Conservation (phyloP, 2,329 filamentous ascomycete species). For the Pseudocercospora fijiensis region DNA sequence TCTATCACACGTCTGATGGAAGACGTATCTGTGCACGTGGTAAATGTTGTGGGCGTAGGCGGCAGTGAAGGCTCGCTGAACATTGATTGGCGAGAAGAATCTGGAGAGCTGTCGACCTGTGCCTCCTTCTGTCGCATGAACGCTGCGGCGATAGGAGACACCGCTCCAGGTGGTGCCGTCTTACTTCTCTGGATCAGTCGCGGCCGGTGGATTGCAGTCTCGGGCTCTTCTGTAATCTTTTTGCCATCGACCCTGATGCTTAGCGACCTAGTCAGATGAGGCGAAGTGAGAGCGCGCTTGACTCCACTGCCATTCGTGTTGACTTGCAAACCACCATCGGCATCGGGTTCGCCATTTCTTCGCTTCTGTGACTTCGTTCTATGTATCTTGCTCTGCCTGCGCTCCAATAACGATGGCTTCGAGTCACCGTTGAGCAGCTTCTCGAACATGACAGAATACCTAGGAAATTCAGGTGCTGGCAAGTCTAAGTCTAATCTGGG, state of each 20-base stretch:
- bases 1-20: slow-evolving; percentile 20
- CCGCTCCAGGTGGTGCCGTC: slow-evolving; percentile 29
- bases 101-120: slow-evolving; percentile 21
- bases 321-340: slow-evolving; percentile 1
- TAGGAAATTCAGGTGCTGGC: slow-evolving; percentile 73
- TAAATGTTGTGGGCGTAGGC: slow-evolving; percentile 31
- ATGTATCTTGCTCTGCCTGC: slow-evolving; percentile 33
- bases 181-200: slow-evolving; percentile 30
- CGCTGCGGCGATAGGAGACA: slow-evolving; percentile 20
- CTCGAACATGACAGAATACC: slow-evolving; percentile 93
- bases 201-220: slow-evolving; percentile 23
- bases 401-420: slow-evolving; percentile 34
- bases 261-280: slow-evolving; percentile 22
- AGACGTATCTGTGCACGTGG: slow-evolving; percentile 28
- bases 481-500: slow-evolving; percentile 70
- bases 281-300: slow-evolving; percentile 23
- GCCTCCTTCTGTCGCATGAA: slow-evolving; percentile 23
- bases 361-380: slow-evolving; percentile 19
- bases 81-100: slow-evolving; percentile 26
- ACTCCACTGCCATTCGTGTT: not conserved
- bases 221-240: slow-evolving; percentile 9
- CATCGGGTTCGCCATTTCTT: not conserved
- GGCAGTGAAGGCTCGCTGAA: slow-evolving; percentile 34
- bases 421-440: slow-evolving; percentile 58
- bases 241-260: slow-evolving; percentile 20